Conservation (phyloP, 2,329 filamentous ascomycete genomes). For the Ceratocystis colombiana region DNA sequence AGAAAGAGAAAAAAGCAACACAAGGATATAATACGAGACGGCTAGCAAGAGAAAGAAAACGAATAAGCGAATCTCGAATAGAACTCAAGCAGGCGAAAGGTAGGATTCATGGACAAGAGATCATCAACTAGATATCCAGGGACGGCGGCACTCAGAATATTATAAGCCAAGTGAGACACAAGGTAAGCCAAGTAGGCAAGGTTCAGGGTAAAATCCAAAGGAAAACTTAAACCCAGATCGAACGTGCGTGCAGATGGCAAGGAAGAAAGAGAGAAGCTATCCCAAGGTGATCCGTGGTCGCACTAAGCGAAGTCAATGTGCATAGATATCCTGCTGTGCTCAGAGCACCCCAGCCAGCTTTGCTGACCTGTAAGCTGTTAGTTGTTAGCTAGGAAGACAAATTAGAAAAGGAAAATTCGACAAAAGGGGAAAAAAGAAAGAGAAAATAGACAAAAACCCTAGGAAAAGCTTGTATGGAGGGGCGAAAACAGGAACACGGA, state of each 20-base stretch:
- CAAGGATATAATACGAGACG: neutral
- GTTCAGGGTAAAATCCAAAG: neutral
- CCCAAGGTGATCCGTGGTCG: constrained; percentile 12
- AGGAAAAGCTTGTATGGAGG: neutral
- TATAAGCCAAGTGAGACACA: constrained; percentile 11
- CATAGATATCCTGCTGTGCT: neutral
- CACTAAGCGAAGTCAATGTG: constrained; percentile 10
- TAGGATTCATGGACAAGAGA: neutral
- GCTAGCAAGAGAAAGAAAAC: neutral
- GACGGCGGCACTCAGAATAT: neutral
- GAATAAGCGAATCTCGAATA: neutral
- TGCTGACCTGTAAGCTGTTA: neutral
- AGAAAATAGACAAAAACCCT: neutral
- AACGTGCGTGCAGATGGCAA: constrained; percentile 13
- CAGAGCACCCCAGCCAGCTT: neutral
- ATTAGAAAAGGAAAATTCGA: neutral
- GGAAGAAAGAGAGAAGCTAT: constrained; percentile 5
- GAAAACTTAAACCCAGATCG: constrained; percentile 11
- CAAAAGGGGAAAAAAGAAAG: neutral
- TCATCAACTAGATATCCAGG: neutral
- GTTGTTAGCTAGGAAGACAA: neutral
- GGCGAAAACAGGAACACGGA: constrained; percentile 8
- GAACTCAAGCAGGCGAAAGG: neutral
- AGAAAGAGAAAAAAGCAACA: neutral
- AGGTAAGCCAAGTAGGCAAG: neutral